A percentile compares a stretch with the other conserved stretches of the same genome.
phyloP scores from a whole-genome alignment of 1,284 basidiomycete genomes.

The Sanghuangporus baumii region DNA sequence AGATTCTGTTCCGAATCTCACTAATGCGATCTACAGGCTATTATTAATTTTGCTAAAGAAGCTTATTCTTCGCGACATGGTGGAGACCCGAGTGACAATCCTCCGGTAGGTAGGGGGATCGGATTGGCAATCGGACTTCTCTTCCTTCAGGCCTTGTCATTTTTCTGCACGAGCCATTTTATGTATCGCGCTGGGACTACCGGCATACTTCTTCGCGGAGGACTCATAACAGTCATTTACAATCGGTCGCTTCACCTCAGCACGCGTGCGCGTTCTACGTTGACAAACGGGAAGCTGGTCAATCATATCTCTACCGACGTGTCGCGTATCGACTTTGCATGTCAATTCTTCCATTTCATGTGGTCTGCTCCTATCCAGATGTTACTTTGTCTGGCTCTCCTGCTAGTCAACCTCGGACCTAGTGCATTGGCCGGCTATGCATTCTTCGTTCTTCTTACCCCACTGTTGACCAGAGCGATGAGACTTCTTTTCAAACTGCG shows the following conservation, averaged over 20 bases:
- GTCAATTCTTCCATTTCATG: conserved; percentile 77
- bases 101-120: conserved; percentile 65
- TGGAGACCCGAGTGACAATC: conserved; percentile 37
- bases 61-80: conserved; percentile 54
- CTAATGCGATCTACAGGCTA: conserved; percentile 36
- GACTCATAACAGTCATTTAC: conserved; percentile 88
- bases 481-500: conserved; percentile 69
- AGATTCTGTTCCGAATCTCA: neutral
- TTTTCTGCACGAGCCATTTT: conserved; percentile 75
- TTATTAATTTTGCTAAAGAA: conserved; percentile 70
- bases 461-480: conserved; percentile 70
- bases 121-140: conserved; percentile 73
- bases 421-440: conserved; percentile 81
- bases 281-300: conserved; percentile 42
- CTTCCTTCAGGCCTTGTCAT: conserved; percentile 61
- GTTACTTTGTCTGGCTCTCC: conserved; percentile 62
- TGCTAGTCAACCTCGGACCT: conserved; percentile 70
- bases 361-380: conserved; percentile 76
- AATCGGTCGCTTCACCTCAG: conserved; percentile 73
- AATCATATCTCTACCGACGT: conserved; percentile 95
- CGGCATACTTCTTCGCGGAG: conserved; percentile 80
- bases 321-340: conserved; percentile 85
- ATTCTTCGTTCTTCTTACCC: conserved; percentile 66
- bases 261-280: conserved; percentile 74
- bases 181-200: conserved; percentile 69